phyloP scores from a whole-genome alignment of 192 early-diverging fungal species.

The Rhizoclosmatium globosum region DNA sequence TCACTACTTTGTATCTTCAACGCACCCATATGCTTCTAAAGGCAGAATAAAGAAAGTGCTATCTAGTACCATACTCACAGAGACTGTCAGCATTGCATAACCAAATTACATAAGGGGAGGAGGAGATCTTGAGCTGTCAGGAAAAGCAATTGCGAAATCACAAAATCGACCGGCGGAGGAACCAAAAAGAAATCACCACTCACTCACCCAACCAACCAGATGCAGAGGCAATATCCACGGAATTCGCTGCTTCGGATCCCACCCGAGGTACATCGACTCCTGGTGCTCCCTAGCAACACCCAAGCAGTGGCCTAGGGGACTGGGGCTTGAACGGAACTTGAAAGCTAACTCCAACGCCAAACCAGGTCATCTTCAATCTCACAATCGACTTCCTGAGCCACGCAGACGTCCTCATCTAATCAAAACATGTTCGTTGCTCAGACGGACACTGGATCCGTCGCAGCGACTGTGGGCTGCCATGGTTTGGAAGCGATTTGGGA shows the following conservation, averaged over 20 bases:
- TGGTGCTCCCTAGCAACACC: background rate
- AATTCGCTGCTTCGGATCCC: background rate
- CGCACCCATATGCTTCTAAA: no score
- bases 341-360: background rate
- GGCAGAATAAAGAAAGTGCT: no score
- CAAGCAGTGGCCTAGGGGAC: background rate
- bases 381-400: background rate
- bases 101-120: no score
- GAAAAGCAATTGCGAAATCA: no score
- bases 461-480: constrained; percentile 1
- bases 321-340: background rate
- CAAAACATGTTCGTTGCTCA: background rate
- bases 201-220: no score
- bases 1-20: no score
- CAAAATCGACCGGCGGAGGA: no score
- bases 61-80: no score
- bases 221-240: no score
- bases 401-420: constrained; percentile 1
- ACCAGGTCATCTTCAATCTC: constrained; percentile 19
- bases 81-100: no score
- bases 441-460: background rate
- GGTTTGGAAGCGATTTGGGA: background rate
- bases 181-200: no score
- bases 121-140: no score
- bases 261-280: background rate